Conservation (phyloP, 768 basidiomycete species). For the Lactarius indigo region DNA sequence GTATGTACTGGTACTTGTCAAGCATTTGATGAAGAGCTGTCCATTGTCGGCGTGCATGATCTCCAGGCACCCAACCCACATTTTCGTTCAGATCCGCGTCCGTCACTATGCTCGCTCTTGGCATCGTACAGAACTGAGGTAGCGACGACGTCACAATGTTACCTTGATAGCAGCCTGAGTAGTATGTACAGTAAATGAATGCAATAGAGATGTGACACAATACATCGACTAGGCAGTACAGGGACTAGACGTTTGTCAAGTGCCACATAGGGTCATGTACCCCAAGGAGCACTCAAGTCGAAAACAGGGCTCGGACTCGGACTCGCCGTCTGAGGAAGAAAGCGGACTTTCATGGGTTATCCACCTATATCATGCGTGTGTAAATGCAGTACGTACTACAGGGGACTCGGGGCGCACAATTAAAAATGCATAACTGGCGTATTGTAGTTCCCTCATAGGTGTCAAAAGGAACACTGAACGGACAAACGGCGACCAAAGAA, state of each 20-base stretch:
- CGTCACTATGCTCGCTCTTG: neutral
- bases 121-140: neutral
- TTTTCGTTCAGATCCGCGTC: neutral
- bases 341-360: neutral
- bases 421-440: too few relatives aligned
- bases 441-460: too few relatives aligned
- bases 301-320: neutral
- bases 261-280: too few relatives aligned
- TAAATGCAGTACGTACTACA: too few relatives aligned
- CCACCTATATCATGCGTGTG: too few relatives aligned
- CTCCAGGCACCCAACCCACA: neutral
- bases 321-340: neutral
- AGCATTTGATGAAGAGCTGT: neutral
- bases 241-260: too few relatives aligned
- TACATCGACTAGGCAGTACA: too few relatives aligned
- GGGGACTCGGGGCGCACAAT: too few relatives aligned
- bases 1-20: neutral
- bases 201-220: too few relatives aligned
- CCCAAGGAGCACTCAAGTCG: too few relatives aligned
- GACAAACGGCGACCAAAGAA: neutral
- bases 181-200: neutral
- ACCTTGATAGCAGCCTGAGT: neutral
- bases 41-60: neutral
- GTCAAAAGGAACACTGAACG: neutral
- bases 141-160: neutral